Percentiles rank a stretch among this genome's conserved stretches.
Conservation (phyloP, 140 eudicot genomes). For the Oenanthe javanica region DNA sequence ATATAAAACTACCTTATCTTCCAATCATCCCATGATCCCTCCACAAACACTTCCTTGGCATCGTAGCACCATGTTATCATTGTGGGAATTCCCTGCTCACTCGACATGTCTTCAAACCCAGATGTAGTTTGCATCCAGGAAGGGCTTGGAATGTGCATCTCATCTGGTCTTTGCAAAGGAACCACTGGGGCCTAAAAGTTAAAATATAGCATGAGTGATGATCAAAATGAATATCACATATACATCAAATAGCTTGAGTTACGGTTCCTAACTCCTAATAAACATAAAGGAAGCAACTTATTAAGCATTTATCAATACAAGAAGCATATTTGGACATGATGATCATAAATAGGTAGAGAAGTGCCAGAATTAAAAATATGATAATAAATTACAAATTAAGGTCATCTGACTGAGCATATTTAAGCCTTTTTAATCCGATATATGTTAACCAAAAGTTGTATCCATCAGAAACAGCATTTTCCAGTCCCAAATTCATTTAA, state of each 20-base stretch:
- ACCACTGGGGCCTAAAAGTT: constrained; percentile 65
- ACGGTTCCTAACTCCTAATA: neutral
- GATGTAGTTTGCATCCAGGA: constrained; percentile 84
- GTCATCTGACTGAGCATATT: too few relatives aligned
- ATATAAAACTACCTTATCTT: constrained; percentile 52
- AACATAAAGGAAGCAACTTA: neutral
- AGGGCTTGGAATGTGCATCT: constrained; percentile 61
- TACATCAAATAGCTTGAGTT: neutral
- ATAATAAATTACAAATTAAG: too few relatives aligned
- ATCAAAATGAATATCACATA: neutral
- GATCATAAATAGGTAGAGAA: too few relatives aligned
- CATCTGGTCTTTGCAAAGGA: constrained; percentile 94
- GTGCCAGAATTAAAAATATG: too few relatives aligned
- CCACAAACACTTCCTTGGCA: constrained; percentile 86
- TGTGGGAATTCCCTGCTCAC: constrained; percentile 83
- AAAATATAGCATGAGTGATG: neutral
- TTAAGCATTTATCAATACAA: neutral
- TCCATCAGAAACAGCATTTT: too few relatives aligned
- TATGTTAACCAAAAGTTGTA: too few relatives aligned
- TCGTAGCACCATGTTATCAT: constrained; percentile 92
- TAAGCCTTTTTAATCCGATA: too few relatives aligned
- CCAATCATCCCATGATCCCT: constrained; percentile 98
- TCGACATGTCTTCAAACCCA: constrained; percentile 47
- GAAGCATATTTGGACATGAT: too few relatives aligned
- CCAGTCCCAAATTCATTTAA: too few relatives aligned